A percentile compares a stretch with the other conserved stretches of the same genome.
phyloP scores from a whole-genome alignment of 352 stramenopile species.

The Globisporangium barbulae region DNA sequence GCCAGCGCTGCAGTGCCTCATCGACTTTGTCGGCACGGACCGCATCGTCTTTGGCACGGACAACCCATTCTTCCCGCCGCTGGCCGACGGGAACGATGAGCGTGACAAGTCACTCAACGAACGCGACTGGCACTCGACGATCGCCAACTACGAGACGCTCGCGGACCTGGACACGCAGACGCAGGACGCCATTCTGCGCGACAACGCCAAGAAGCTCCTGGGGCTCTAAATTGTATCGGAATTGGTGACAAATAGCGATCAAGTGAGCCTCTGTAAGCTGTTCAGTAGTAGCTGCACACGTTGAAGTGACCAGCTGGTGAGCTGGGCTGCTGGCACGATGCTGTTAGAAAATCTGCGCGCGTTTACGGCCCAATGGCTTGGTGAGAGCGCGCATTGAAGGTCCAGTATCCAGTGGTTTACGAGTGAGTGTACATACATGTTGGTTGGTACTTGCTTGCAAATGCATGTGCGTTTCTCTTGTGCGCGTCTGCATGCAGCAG shows the following conservation, averaged over 20 bases:
- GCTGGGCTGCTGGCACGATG: too few relatives aligned
- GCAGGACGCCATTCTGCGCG: slow-evolving; percentile 38
- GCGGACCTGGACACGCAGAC: slow-evolving; percentile 28
- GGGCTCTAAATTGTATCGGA: slow-evolving; percentile 7
- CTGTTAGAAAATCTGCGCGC: too few relatives aligned
- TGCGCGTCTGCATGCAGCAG: neutral
- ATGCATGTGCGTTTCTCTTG: neutral
- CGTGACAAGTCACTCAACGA: slow-evolving; percentile 18
- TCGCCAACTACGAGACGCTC: slow-evolving; percentile 50
- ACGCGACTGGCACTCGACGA: slow-evolving; percentile 36
- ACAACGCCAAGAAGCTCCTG: slow-evolving; percentile 36
- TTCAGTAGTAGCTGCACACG: too few relatives aligned
- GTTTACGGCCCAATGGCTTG: too few relatives aligned
- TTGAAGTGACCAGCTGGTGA: too few relatives aligned
- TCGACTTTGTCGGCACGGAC: slow-evolving; percentile 47
- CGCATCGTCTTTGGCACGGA: slow-evolving; percentile 64
- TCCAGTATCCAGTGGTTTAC: neutral
- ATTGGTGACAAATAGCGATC: too few relatives aligned
- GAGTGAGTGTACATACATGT: neutral
- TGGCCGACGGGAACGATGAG: slow-evolving; percentile 9
- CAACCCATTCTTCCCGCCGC: slow-evolving; percentile 63
- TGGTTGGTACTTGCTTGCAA: too few relatives aligned
- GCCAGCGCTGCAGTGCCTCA: slow-evolving; percentile 48
- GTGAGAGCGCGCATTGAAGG: too few relatives aligned
- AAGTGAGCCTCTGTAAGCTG: too few relatives aligned